Base-by-base conservation (phyloP, 495 filamentous ascomycete species). In the Lindgomyces ingoldianus region DNA sequence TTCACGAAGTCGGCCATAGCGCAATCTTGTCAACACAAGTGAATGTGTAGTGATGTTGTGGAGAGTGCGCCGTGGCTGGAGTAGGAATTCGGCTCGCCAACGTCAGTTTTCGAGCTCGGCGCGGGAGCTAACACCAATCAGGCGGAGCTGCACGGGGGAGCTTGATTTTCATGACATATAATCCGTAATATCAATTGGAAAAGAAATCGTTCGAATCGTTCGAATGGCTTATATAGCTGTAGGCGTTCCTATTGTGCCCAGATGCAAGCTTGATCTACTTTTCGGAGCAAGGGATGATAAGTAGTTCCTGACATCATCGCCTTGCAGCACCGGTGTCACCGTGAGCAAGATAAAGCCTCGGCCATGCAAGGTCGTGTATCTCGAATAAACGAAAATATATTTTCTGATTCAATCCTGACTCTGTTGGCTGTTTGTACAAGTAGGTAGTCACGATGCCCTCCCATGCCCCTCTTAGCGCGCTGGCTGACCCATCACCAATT, bases 1-100 rank as follows among this genome's bases (percentile, higher is more conserved):
- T 76, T 72, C 4, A 77, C 41, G 42, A 64, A 69, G 48, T 77
- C 74, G 49, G 75, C 74, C 74, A 76, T 76, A 18, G 21, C 48
- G 33, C 33, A 39, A 52, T 58, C 44, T 41, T 25, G 26, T 36
- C 47, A 25, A 29, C 51, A 36, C 58, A 68, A 63, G 51, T 50
- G 52, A 26, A n/a, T 11, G 24, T 44, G 55, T 46, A 25, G 50
- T 61, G 21, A 27, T 52, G 62, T 30, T 29, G 10, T 14, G 25
- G 39, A 24, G 55, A 16, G 27, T n/a, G 45, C 12, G 14, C 19
- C 26, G 46, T 14, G 30, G 52, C 19, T 44, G 42, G 45, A 22
- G 18, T 18, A 29, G 30, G 36, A 51, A 21, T 25, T 56, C 60
- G 50, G 60, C 19, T 60, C 57, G 50, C 11, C 36, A 55, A 41